Conservation (phyloP, 75 land plant genomes). For the Cupressus sempervirens region DNA sequence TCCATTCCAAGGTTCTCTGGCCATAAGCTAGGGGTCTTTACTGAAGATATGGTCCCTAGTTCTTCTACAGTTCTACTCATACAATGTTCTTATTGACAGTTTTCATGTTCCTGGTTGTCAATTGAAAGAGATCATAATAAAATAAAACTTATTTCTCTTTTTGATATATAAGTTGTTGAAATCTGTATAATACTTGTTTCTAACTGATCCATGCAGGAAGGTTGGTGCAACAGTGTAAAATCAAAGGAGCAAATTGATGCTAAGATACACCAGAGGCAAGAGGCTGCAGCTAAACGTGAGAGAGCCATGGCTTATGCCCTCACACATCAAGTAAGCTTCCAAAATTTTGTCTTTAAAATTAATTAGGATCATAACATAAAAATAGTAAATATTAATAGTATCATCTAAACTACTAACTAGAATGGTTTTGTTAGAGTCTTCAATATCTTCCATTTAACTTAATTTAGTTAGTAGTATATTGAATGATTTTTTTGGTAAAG, state of each 20-base stretch:
- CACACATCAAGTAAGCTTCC: conserved; percentile 58
- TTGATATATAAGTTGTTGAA: not conserved
- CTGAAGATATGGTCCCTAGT: too few relatives aligned
- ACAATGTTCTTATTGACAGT: not conserved
- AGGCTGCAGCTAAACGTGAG: conserved; percentile 85
- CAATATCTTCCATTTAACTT: too few relatives aligned
- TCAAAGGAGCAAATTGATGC: conserved; percentile 73
- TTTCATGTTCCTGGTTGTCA: not conserved
- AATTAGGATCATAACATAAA: not conserved
- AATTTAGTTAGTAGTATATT: not conserved
- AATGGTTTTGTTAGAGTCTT: too few relatives aligned
- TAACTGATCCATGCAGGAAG: conserved; percentile 48
- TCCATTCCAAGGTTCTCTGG: too few relatives aligned
- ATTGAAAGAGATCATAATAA: not conserved
- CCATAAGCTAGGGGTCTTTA: too few relatives aligned
- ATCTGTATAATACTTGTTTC: not conserved
- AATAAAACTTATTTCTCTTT: not conserved
- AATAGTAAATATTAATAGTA: too few relatives aligned
- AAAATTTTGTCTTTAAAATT: not conserved
- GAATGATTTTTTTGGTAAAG: not conserved
- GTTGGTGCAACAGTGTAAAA: conserved; percentile 74
- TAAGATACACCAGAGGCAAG: conserved; percentile 73
- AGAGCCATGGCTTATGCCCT: conserved; percentile 90
- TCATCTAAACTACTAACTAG: too few relatives aligned
- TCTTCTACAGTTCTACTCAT: too few relatives aligned